phyloP scores from a whole-genome alignment of 75 land plant genomes.

The Adiantum capillusveneris region DNA sequence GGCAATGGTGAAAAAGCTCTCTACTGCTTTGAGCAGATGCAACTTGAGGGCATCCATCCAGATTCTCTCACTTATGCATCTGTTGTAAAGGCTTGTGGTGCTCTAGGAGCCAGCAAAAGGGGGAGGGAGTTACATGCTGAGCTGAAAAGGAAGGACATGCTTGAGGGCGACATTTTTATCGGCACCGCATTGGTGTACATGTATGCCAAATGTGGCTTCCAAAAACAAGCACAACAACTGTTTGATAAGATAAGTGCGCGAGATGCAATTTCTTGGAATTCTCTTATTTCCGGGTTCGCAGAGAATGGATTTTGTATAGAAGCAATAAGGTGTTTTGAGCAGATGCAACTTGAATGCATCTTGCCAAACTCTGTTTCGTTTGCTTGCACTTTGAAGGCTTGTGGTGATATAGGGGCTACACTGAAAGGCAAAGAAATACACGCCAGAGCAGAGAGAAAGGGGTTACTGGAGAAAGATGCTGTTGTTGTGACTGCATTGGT shows the following conservation, averaged over 20 bases:
- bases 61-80: conserved; percentile 34
- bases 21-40: conserved; percentile 18
- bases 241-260: conserved; percentile 29
- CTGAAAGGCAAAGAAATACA: conserved; percentile 34
- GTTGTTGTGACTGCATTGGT: conserved; percentile 34
- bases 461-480: conserved; percentile 15
- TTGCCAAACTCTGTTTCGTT: conserved; percentile 34
- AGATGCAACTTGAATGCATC: conserved; percentile 30
- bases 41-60: conserved; percentile 6
- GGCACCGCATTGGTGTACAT: conserved; percentile 37
- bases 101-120: conserved; percentile 11
- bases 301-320: conserved; percentile 34
- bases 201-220: conserved; percentile 31
- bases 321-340: conserved; percentile 28
- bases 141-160: conserved; percentile 14
- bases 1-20: conserved; percentile 17
- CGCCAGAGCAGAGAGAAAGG: conserved; percentile 4
- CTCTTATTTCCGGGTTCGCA: conserved; percentile 40
- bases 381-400: conserved; percentile 39
- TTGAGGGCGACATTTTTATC: conserved; percentile 14
- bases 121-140: conserved; percentile 37
- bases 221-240: conserved; percentile 17
- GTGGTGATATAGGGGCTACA: conserved; percentile 27
- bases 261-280: conserved; percentile 51
- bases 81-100: conserved; percentile 31